A percentile compares a stretch with the other conserved stretches of the same genome.
Conservation (phyloP, 163 green algal genomes). For the Volvox carteri region DNA sequence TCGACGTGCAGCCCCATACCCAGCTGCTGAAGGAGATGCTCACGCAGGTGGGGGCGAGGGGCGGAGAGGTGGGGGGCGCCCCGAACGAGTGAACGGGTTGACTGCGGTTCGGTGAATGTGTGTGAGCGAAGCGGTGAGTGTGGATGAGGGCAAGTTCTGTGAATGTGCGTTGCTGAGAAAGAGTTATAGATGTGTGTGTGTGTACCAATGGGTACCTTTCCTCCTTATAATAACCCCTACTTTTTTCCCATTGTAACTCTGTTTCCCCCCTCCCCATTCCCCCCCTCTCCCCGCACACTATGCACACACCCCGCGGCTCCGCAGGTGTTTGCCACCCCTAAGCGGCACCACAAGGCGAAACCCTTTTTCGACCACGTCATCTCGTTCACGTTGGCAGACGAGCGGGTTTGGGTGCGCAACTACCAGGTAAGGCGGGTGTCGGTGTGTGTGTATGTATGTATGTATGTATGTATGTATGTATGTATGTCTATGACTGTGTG, state of each 20-base stretch:
- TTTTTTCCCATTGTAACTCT: too few relatives aligned
- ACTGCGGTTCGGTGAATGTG: too few relatives aligned
- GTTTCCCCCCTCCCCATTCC: not conserved
- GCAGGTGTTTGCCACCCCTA: constrained; percentile 89
- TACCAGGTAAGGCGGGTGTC: constrained; percentile 88
- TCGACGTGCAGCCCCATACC: constrained; percentile 92
- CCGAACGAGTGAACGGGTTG: too few relatives aligned
- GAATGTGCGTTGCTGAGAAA: too few relatives aligned
- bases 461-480: too few relatives aligned
- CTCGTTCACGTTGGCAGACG: constrained; percentile 92
- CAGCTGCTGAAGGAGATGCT: constrained; percentile 97
- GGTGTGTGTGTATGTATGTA: not conserved
- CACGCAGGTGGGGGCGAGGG: constrained; percentile 71
- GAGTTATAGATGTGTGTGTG: too few relatives aligned
- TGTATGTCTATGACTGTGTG: too few relatives aligned
- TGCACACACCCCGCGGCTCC: not conserved
- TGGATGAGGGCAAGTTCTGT: too few relatives aligned
- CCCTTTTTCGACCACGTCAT: constrained; percentile 99
- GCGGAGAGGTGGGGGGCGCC: too few relatives aligned
- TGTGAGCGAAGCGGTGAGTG: too few relatives aligned
- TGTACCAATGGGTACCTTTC: too few relatives aligned
- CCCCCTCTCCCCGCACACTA: not conserved
- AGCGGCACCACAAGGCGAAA: constrained; percentile 93
- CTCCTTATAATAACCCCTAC: too few relatives aligned
- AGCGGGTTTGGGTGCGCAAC: constrained; percentile 97